Evolutionary conservation across 495 filamentous ascomycete genomes (phyloP).

Genomic region (Podospora appendiculata): DNA sequence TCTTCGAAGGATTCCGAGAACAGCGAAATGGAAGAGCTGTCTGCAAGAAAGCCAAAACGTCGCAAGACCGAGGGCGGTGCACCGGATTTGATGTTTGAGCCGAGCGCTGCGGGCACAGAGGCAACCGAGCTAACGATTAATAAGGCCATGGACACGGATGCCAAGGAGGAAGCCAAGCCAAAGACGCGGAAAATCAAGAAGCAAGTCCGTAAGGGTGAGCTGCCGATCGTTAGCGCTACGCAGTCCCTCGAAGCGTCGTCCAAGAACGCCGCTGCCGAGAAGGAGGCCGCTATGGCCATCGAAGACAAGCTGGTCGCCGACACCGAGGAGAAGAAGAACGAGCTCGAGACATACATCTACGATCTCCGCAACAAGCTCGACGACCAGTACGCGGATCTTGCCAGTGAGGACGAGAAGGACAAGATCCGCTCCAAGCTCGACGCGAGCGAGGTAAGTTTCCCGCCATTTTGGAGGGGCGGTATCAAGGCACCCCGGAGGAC

Average conservation of each 20-base stretch:
- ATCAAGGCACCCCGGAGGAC: neutral
- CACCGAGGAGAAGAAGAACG: slow-evolving; percentile 99
- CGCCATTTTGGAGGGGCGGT: neutral
- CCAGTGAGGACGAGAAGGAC: slow-evolving; percentile 85
- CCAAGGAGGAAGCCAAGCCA: slow-evolving; percentile 69
- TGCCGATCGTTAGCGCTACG: slow-evolving; percentile 79
- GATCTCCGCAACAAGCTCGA: slow-evolving; percentile 90
- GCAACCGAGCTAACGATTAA: slow-evolving; percentile 12
- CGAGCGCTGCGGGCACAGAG: neutral
- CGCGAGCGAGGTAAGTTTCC: slow-evolving; percentile 65
- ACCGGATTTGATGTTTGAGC: slow-evolving; percentile 6
- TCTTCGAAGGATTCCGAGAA: neutral
- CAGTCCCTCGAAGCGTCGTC: slow-evolving; percentile 61
- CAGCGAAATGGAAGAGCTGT: slow-evolving; percentile 2
- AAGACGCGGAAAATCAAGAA: slow-evolving; percentile 99
- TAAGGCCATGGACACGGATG: slow-evolving; percentile 86
- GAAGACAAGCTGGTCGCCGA: slow-evolving; percentile 98
- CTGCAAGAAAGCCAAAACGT: slow-evolving; percentile 17
- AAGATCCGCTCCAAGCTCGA: slow-evolving; percentile 75
- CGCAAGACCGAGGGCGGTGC: slow-evolving; percentile 17
- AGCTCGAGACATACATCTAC: slow-evolving; percentile 96
- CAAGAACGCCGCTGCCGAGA: slow-evolving; percentile 64
- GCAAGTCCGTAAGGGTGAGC: slow-evolving; percentile 95
- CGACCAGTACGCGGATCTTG: slow-evolving; percentile 79
- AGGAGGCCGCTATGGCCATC: slow-evolving; percentile 86